These are phyloP conservation scores for Dipteronia dyeriana DNA, from an alignment of 345 rosid species.

Conservation along the genomic window DNA sequence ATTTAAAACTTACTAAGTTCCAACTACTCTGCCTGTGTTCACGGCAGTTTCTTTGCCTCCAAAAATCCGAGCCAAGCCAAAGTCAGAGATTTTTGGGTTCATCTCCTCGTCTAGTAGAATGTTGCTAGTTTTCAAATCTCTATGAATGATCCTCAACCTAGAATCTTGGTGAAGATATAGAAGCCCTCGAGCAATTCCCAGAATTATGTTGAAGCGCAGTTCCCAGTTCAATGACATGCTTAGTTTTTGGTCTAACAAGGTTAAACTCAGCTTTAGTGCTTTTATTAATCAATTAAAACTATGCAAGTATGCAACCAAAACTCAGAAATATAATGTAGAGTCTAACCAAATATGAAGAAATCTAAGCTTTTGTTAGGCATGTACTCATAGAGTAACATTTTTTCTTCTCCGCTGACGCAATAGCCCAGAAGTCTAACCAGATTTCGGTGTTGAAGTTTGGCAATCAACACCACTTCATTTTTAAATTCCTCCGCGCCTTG, in stretches of 20 bases:
- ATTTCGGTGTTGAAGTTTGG: constrained; percentile 71
- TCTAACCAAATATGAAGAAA: constrained; percentile 57
- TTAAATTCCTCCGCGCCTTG: constrained; percentile 69
- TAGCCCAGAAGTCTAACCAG: constrained; percentile 69
- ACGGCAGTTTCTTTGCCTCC: constrained; percentile 53
- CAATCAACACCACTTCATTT: constrained; percentile 63
- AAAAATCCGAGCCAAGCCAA: constrained; percentile 73
- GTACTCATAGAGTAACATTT: constrained; percentile 62
- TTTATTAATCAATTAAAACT: not conserved
- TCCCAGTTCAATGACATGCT: constrained; percentile 48
- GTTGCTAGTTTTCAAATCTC: constrained; percentile 72
- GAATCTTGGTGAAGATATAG: constrained; percentile 80
- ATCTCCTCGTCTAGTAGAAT: constrained; percentile 61
- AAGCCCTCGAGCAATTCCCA: constrained; percentile 70
- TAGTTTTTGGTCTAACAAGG: constrained; percentile 39
- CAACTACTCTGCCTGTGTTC: constrained; percentile 60
- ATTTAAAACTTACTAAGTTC: constrained; percentile 61
- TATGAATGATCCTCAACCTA: constrained; percentile 64
- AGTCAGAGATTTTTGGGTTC: constrained; percentile 81
- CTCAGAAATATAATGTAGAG: not conserved
- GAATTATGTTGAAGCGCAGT: constrained; percentile 46
- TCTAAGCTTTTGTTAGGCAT: constrained; percentile 74
- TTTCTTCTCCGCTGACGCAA: constrained; percentile 58
- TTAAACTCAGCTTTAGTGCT: constrained; percentile 5
- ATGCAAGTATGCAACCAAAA: not conserved